phyloP scores from a whole-genome alignment of 2,329 filamentous ascomycete species.

The Aspergillus novoparasiticus region DNA sequence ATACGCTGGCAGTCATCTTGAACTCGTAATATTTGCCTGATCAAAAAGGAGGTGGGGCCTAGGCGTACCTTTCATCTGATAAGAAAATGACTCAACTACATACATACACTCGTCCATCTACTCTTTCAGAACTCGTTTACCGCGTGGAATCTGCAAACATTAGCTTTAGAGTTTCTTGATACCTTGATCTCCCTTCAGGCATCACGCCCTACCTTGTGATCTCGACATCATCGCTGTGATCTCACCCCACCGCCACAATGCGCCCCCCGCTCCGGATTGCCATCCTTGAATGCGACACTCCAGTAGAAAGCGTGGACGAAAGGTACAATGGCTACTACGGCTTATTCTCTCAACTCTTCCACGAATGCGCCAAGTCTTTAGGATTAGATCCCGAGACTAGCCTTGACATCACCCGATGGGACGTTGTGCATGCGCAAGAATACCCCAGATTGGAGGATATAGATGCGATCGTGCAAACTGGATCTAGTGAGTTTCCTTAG shows the following conservation, averaged over 20 bases:
- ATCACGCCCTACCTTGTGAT: background rate
- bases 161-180: background rate
- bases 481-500: slow-evolving; percentile 57
- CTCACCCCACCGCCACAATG: slow-evolving; percentile 27
- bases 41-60: background rate
- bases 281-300: slow-evolving; percentile 84
- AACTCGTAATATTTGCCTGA: background rate
- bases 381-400: slow-evolving; percentile 39
- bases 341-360: slow-evolving; percentile 66
- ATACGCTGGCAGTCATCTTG: background rate
- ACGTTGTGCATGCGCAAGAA: slow-evolving; percentile 67
- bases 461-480: slow-evolving; percentile 82
- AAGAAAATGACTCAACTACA: background rate
- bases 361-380: slow-evolving; percentile 55
- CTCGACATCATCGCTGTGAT: background rate
- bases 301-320: slow-evolving; percentile 63
- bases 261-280: slow-evolving; percentile 69
- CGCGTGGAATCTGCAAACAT: background rate
- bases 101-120: background rate
- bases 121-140: background rate
- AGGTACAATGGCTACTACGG: slow-evolving; percentile 74
- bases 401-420: slow-evolving; percentile 65
- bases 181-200: background rate
- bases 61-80: background rate
- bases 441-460: slow-evolving; percentile 75